phyloP scores from a whole-genome alignment of 2,329 filamentous ascomycete genomes.

The Hypomyces rosellus region DNA sequence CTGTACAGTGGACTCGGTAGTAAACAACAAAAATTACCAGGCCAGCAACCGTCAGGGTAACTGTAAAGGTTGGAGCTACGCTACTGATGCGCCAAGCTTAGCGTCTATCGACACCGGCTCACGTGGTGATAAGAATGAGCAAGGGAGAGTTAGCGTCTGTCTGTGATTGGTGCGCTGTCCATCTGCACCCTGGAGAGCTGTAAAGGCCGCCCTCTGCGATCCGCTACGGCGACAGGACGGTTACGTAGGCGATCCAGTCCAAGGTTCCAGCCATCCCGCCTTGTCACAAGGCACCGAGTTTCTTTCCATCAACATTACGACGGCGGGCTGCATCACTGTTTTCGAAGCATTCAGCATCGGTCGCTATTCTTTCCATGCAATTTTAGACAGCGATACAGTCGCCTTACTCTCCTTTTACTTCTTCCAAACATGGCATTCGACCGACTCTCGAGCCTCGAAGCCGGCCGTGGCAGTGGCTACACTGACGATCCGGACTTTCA shows the following conservation, averaged over 20 bases:
- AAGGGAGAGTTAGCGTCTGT: constrained; percentile 5
- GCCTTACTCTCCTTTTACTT: background rate
- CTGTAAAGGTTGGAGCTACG: too few species aligned
- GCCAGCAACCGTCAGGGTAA: constrained; percentile 20
- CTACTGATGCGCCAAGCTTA: constrained; percentile 13
- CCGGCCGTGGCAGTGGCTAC: constrained; percentile 71
- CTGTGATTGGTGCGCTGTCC: constrained; percentile 12
- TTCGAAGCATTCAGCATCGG: constrained; percentile 6
- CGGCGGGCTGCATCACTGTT: constrained; percentile 1
- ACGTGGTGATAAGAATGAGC: constrained; percentile 22
- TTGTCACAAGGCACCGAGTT: background rate
- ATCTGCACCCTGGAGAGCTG: too few species aligned
- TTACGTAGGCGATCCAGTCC: constrained; percentile 22
- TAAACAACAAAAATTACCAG: constrained; percentile 30
- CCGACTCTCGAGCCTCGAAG: constrained; percentile 76
- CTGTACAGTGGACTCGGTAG: constrained; percentile 13
- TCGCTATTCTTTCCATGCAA: background rate
- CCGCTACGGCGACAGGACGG: constrained; percentile 14
- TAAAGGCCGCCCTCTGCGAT: background rate
- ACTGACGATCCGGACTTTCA: constrained; percentile 90
- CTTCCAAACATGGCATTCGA: constrained; percentile 74
- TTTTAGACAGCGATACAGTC: background rate
- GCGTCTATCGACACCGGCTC: constrained; percentile 14
- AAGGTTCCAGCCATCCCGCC: background rate
- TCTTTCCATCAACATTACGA: constrained; percentile 7